phyloP scores from a whole-genome alignment of 495 filamentous ascomycete genomes.

The Sabuloglossum arenarium region DNA sequence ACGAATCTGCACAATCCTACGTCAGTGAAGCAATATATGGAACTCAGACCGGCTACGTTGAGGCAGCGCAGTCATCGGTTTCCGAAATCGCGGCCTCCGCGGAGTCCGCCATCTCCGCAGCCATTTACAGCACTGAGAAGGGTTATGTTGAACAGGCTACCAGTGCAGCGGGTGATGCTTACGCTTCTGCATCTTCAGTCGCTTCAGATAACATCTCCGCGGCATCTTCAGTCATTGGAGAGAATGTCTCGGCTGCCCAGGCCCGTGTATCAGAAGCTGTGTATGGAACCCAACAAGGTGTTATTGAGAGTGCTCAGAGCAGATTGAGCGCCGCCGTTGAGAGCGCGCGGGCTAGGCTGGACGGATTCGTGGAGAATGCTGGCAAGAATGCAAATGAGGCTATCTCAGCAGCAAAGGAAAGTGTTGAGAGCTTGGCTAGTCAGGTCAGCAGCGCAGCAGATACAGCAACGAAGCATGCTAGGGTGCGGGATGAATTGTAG shows the following conservation, averaged over 20 bases:
- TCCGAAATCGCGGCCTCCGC: constrained; percentile 9
- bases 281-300: constrained; percentile 27
- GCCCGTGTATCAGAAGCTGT: constrained; percentile 12
- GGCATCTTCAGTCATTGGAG: background rate
- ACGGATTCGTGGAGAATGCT: constrained; percentile 20
- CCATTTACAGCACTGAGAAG: constrained; percentile 8
- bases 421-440: constrained; percentile 25
- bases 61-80: constrained; percentile 4
- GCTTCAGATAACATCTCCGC: constrained; percentile 1
- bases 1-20: constrained; percentile 25
- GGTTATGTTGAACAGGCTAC: constrained; percentile 12
- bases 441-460: constrained; percentile 19
- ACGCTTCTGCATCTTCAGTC: constrained; percentile 6
- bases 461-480: background rate
- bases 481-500: background rate
- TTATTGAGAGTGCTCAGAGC: constrained; percentile 31
- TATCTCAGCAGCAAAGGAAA: constrained; percentile 19
- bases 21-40: constrained; percentile 24
- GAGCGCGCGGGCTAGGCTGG: constrained; percentile 19
- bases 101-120: constrained; percentile 13
- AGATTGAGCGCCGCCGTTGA: constrained; percentile 6
- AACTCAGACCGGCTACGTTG: constrained; percentile 9
- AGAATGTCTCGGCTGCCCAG: constrained; percentile 6
- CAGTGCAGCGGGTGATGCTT: constrained; percentile 18
- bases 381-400: constrained; percentile 19